Evolutionary conservation across 2,329 filamentous ascomycete genomes (phyloP).

Genomic region (Calonectria leucothoes): DNA sequence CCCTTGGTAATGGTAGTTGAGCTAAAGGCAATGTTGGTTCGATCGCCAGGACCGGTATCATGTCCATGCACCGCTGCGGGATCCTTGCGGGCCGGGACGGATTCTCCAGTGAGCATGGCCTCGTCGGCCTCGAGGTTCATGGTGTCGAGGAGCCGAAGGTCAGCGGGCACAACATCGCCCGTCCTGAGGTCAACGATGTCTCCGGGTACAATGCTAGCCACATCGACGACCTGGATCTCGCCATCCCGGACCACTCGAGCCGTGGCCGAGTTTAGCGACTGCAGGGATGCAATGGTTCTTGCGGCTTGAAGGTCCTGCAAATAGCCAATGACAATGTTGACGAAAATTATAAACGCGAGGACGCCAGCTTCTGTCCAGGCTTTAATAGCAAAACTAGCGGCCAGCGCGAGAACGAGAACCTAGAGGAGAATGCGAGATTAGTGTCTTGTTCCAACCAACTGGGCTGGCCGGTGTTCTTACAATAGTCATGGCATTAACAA

Average conservation of each 20-base stretch:
- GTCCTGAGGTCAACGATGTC: slow-evolving; percentile 62
- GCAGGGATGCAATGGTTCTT: slow-evolving; percentile 54
- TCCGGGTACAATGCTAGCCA: slow-evolving; percentile 61
- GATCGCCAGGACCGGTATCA: slow-evolving; percentile 58
- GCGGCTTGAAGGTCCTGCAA: slow-evolving; percentile 55
- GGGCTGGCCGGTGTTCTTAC: slow-evolving; percentile 38
- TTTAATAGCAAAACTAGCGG: slow-evolving; percentile 60
- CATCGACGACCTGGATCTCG: slow-evolving; percentile 45
- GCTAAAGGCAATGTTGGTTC: slow-evolving; percentile 69
- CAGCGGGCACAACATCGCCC: slow-evolving; percentile 68
- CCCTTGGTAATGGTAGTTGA: slow-evolving; percentile 70
- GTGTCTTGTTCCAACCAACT: not conserved
- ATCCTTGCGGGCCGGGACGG: slow-evolving; percentile 65
- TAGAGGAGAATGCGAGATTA: slow-evolving; percentile 6
- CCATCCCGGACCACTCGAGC: slow-evolving; percentile 52
- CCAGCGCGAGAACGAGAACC: slow-evolving; percentile 71
- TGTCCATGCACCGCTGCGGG: slow-evolving; percentile 52
- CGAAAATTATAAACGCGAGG: slow-evolving; percentile 62
- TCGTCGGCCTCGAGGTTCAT: slow-evolving; percentile 75
- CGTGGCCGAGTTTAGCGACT: slow-evolving; percentile 49
- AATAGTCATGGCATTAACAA: slow-evolving; percentile 71
- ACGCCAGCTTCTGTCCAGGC: slow-evolving; percentile 66
- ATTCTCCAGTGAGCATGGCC: slow-evolving; percentile 70
- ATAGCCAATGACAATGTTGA: slow-evolving; percentile 64
- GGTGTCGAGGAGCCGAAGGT: slow-evolving; percentile 63